Evolutionary conservation across 345 rosid species (phyloP).

Genomic region (Salix exigua): DNA sequence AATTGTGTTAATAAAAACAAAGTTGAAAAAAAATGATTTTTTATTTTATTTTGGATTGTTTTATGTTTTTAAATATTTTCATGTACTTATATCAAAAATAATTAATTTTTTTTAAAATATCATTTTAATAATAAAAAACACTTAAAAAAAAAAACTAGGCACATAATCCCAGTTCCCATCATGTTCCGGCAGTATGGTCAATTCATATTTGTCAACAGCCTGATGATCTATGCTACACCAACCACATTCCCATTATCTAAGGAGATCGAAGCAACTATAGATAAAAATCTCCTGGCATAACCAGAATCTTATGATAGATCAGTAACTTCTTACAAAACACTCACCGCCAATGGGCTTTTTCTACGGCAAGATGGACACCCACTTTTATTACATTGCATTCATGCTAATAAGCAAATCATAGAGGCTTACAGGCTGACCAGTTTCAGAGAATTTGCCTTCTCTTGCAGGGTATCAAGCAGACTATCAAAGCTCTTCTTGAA

Average conservation of each 20-base stretch:
- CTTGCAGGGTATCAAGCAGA: constrained; percentile 85
- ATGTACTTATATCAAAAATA: no score
- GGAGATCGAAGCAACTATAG: not conserved
- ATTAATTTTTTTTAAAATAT: no score
- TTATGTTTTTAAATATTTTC: no score
- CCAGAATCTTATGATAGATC: constrained; percentile 19
- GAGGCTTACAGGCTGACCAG: constrained; percentile 53
- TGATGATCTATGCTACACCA: not conserved
- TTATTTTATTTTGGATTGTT: no score
- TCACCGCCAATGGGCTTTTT: constrained; percentile 2
- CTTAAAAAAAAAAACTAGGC: no score
- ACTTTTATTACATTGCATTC: constrained; percentile 26
- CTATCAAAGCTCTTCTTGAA: constrained; percentile 96
- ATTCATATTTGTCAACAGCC: no score
- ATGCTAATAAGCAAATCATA: constrained; percentile 1
- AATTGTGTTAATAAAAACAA: no score
- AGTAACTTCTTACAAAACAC: constrained; percentile 8
- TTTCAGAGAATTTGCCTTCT: constrained; percentile 90
- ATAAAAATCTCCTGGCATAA: not conserved
- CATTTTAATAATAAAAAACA: no score
- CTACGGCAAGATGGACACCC: constrained; percentile 26
- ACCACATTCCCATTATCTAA: not conserved
- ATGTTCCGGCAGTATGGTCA: no score
- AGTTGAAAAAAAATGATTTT: no score
- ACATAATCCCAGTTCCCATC: no score